Base-by-base conservation (phyloP, 2,329 filamentous ascomycete species). In the Arthrinium phaeospermum region DNA sequence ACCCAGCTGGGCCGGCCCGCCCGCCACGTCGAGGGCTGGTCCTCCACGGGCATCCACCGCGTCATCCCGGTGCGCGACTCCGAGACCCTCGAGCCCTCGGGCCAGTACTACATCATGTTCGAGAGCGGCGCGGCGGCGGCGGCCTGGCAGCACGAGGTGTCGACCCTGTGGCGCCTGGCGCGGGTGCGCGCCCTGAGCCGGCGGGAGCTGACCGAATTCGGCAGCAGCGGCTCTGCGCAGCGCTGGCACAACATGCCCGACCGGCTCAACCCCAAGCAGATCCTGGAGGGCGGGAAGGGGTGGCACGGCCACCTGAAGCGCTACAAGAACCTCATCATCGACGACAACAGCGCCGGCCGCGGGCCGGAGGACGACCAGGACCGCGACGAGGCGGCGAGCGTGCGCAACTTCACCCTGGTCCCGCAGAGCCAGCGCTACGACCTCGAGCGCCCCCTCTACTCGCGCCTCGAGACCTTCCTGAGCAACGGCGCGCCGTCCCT, bases 91-190 rank as follows among this genome's bases (percentile, higher is more conserved):
- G 88, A 90, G 72, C 88, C 90, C 4, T 81, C 88, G 1, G 91
- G 90, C 72, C 87, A 87, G 76, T 95, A 95, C 83, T 91, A 89
- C 81, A 83, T 96, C 71, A 85, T 93, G 71, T 96, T 95, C 84
- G 85, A 88, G 73, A 87, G 85, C 30, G 78, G 83, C 24, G 82
- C 85, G n/a, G 88, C 90, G 16, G 92, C 93, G 0, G 79, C 83
- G 10, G 85, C 88, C 53, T 95, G 93, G 80, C 86, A 88, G 70
- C 83, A 85, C 34, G 88, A 90, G 73, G 85, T 87, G 0, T 78
- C 81, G 12, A 83, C 86, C 7, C 81, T 92, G 22, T 87, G 89
- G 79, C 78, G 79, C 19, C 79, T 90, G 5, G 82, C 83, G 47
- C 81, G 81, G 57, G 74, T 75, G 12, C 80, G 88, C 34, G 41